Conservation (phyloP, 306 rosid species). For the Leucaena leucocephala region DNA sequence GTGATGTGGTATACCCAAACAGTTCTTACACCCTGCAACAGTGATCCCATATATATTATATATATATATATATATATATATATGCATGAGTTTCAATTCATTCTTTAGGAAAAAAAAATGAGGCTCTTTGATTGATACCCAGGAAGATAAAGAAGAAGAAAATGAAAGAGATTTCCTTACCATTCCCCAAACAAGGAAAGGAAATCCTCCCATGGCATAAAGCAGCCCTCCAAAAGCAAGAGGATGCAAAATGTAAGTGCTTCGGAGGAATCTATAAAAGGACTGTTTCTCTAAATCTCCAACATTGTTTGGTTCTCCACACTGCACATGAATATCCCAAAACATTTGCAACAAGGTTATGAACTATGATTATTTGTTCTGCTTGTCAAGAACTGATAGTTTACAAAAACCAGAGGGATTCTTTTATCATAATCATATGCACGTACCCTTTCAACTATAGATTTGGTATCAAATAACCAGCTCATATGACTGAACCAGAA, state of each 20-base stretch:
- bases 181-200: slow-evolving; percentile 95
- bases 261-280: slow-evolving; percentile 68
- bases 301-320: slow-evolving; percentile 73
- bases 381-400: background rate
- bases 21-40: slow-evolving; percentile 76
- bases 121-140: background rate
- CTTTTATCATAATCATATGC: slow-evolving; percentile 12
- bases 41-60: background rate
- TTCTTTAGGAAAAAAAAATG: background rate
- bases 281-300: slow-evolving; percentile 79
- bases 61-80: background rate
- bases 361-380: background rate
- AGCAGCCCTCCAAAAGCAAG: slow-evolving; percentile 76
- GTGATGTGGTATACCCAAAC: slow-evolving; percentile 90
- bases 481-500: slow-evolving; percentile 94
- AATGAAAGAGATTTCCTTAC: slow-evolving; percentile 43
- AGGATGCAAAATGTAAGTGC: slow-evolving; percentile 71
- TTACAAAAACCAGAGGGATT: background rate
- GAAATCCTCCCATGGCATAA: slow-evolving; percentile 75
- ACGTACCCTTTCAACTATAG: slow-evolving; percentile 64
- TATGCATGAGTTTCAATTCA: background rate
- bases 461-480: slow-evolving; percentile 80
- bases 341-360: slow-evolving; percentile 2
- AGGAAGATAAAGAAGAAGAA: background rate
- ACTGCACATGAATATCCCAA: slow-evolving; percentile 47